A percentile compares a stretch with the other conserved stretches of the same genome.
phyloP scores from a whole-genome alignment of 345 rosid species.

The Salix viminalis region DNA sequence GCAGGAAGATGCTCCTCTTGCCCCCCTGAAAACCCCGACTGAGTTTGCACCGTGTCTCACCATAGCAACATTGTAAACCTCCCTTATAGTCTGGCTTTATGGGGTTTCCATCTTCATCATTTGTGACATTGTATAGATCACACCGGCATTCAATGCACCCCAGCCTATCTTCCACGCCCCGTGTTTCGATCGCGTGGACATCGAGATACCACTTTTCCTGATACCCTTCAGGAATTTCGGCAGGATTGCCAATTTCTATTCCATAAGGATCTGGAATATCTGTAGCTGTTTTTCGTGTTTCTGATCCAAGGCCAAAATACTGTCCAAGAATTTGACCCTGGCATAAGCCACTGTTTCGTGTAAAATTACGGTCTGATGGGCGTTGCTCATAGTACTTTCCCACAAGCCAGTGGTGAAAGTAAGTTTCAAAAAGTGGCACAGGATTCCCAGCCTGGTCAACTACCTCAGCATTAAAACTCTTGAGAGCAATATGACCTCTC shows the following conservation, averaged over 20 bases:
- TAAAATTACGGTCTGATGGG: constrained; percentile 21
- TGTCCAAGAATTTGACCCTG: constrained; percentile 42
- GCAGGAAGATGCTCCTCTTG: constrained; percentile 48
- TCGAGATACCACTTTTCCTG: constrained; percentile 70
- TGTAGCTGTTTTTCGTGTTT: constrained; percentile 63
- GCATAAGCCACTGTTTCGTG: constrained; percentile 63
- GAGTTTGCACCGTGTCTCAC: constrained; percentile 55
- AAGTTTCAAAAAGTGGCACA: constrained; percentile 69
- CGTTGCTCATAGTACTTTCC: constrained; percentile 35
- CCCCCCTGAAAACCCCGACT: constrained; percentile 47
- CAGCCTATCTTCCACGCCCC: constrained; percentile 61
- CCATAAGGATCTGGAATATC: constrained; percentile 79
- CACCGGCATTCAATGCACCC: constrained; percentile 84
- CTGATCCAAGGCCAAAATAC: constrained; percentile 82
- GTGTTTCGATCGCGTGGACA: constrained; percentile 82
- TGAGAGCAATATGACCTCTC: constrained; percentile 73
- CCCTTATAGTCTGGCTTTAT: constrained; percentile 59
- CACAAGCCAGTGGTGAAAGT: constrained; percentile 84
- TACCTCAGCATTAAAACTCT: constrained; percentile 61
- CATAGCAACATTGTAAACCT: constrained; percentile 69
- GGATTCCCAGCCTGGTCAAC: constrained; percentile 62
- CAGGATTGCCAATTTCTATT: constrained; percentile 62
- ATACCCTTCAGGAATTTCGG: constrained; percentile 58
- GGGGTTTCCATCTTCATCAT: constrained; percentile 45
- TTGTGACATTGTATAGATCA: constrained; percentile 65